A percentile compares a stretch with the other conserved stretches of the same genome.
Evolutionary conservation across 331 rosid species (phyloP).

Genomic region (Rosa hybrid): DNA sequence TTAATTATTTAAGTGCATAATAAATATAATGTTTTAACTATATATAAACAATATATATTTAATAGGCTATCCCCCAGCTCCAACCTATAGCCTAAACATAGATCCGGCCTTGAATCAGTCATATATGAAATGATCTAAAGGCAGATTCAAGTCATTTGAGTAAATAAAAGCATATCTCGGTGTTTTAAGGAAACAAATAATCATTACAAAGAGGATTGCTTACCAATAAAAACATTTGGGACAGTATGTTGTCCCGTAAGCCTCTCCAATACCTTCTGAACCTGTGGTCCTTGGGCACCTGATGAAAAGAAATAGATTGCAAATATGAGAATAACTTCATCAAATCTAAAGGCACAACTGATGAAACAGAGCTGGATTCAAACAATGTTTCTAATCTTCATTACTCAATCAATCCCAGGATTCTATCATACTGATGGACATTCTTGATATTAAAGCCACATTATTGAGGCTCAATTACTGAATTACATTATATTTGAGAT

Average conservation of each 20-base stretch:
- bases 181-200: conserved; percentile 3
- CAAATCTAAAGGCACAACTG: neutral
- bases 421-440: neutral
- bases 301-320: conserved; percentile 14
- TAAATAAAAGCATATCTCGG: neutral
- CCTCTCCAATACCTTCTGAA: conserved; percentile 85
- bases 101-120: neutral
- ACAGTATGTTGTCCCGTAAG: conserved; percentile 92
- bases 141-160: neutral
- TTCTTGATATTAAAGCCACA: neutral
- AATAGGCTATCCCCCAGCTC: neutral
- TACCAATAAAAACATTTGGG: conserved; percentile 93
- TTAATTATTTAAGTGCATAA: too few relatives aligned
- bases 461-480: too few relatives aligned
- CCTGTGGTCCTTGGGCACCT: conserved; percentile 98
- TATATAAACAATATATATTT: neutral
- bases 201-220: conserved; percentile 26
- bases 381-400: conserved; percentile 3
- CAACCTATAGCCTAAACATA: neutral
- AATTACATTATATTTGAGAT: too few relatives aligned
- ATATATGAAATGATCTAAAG: neutral
- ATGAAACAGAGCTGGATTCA: neutral
- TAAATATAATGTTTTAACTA: too few relatives aligned
- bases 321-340: neutral
- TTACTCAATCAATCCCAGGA: neutral